Base-by-base conservation (phyloP, 371 early-diverging fungal species). In the Mucor irregularis region DNA sequence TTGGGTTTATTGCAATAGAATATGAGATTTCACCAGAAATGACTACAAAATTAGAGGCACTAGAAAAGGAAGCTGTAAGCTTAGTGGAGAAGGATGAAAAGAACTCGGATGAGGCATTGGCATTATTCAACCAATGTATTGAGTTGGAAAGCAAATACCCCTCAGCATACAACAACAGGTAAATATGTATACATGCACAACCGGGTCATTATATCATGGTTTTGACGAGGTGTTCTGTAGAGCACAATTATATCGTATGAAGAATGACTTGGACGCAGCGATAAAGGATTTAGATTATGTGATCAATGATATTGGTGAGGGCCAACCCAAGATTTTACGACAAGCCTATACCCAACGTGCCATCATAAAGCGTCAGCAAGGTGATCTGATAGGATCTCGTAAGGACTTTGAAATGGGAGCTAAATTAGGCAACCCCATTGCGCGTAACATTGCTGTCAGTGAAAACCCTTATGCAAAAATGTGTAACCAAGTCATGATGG, bases 391-490 rank as follows among this genome's bases (percentile, higher is more conserved):
- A 10, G 91, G 83, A 0, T 82, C 91, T 6, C 84, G 85, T 25
- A 64, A 62, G n/a, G 91, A 92, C 62, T 90, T 94, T 61, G 86
- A 87, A 50, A 54, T 59, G 33, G 78, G 94, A 19, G 93, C 92
- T 2, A 80, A 84, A 54, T 85, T 75, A 49, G 96, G 96, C 6
- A 93, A 91, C 62, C 85, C 89, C 24, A 57, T 94, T 5, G 94
- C 95, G n/a, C 83, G 86, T 54, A 78, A 80, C 21, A 78, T 87
- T 0, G 76, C 85, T 22, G 87, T 93, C 0, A 74, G 81, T 53
- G 91, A 92, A 56, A 95, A 95, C 61, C 96, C 95, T 2, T 92
- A 91, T 73, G 94, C 95, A 4, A 92, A 94, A 55, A 79, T 95
- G 81, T 95, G 91, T 55, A 85, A 86, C 40, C 86, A 85, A 28